Percentiles rank a stretch among this genome's conserved stretches.
Conservation (phyloP, 2,329 filamentous ascomycete genomes). For the Diplodia intermedia region DNA sequence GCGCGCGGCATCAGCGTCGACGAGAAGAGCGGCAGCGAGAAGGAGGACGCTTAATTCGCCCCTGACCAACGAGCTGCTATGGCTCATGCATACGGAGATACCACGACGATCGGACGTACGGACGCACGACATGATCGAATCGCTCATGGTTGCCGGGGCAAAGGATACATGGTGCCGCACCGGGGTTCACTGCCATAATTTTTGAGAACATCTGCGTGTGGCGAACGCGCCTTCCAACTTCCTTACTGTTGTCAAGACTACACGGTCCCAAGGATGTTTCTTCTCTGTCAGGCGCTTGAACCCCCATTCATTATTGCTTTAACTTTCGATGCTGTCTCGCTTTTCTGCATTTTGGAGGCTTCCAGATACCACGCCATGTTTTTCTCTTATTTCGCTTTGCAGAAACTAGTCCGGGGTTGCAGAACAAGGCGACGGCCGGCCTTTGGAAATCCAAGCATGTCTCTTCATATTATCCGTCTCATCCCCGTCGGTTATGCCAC, state of each 20-base stretch:
- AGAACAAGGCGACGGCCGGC: background rate
- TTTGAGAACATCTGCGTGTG: slow-evolving; percentile 8
- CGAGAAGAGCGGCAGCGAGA: slow-evolving; percentile 33
- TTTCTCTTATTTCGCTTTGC: slow-evolving; percentile 12
- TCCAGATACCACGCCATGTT: slow-evolving; percentile 30
- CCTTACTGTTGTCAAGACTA: background rate
- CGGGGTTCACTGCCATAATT: background rate
- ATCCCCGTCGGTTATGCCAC: slow-evolving; percentile 1
- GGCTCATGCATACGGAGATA: slow-evolving; percentile 4
- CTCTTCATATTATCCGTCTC: background rate
- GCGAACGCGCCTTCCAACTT: slow-evolving; percentile 9
- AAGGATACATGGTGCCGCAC: background rate
- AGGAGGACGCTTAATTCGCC: slow-evolving; percentile 28
- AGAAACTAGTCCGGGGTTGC: slow-evolving; percentile 20
- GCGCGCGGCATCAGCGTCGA: slow-evolving; percentile 26
- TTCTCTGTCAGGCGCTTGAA: background rate
- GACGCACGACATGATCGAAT: slow-evolving; percentile 17
- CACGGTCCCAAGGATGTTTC: slow-evolving; percentile 3
- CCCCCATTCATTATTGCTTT: slow-evolving; percentile 10
- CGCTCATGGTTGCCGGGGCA: background rate
- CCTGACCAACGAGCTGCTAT: background rate
- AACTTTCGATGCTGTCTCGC: background rate
- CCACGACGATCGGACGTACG: slow-evolving; percentile 2
- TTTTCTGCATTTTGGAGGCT: slow-evolving; percentile 24
- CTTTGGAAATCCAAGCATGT: slow-evolving; percentile 24